Evolutionary conservation across 805 yeast species (phyloP).

Genomic region (Debaryomyces prosopidis): DNA sequence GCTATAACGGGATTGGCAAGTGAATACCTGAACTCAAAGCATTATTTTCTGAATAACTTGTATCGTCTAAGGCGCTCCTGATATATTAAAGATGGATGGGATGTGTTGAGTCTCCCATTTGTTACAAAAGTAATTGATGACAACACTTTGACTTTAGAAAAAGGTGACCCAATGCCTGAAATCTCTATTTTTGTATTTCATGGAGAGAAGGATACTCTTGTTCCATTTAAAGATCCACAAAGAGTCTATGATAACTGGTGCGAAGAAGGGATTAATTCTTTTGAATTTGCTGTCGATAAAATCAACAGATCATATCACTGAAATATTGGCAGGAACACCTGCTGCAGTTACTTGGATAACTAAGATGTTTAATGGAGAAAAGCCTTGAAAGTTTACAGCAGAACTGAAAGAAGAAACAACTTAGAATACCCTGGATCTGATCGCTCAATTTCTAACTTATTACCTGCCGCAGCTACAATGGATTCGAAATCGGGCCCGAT

Average conservation of each 20-base stretch:
- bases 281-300: conserved; percentile 29
- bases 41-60: no score
- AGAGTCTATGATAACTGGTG: conserved; percentile 28
- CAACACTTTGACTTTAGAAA: conserved; percentile 22
- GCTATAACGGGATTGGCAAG: conserved; percentile 31
- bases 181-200: conserved; percentile 22
- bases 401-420: conserved; percentile 49
- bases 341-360: conserved; percentile 22
- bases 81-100: conserved; percentile 16
- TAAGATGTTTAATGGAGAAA: conserved; percentile 28
- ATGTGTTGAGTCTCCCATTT: conserved; percentile 11
- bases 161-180: conserved; percentile 15
- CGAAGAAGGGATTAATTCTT: conserved; percentile 22
- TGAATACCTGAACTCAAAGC: conserved; percentile 17
- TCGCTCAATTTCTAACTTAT: conserved; percentile 35
- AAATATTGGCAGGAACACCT: conserved; percentile 16
- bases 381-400: conserved; percentile 51
- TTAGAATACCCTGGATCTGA: conserved; percentile 47
- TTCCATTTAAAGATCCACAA: conserved; percentile 20
- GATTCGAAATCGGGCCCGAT: conserved; percentile 23
- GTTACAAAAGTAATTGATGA: conserved; percentile 15
- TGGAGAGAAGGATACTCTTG: conserved; percentile 17
- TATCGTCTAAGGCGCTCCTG: no score
- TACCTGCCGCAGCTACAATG: conserved; percentile 15
- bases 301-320: conserved; percentile 26